phyloP scores from a whole-genome alignment of 2,329 filamentous ascomycete genomes.

The Venturia oleaginea region DNA sequence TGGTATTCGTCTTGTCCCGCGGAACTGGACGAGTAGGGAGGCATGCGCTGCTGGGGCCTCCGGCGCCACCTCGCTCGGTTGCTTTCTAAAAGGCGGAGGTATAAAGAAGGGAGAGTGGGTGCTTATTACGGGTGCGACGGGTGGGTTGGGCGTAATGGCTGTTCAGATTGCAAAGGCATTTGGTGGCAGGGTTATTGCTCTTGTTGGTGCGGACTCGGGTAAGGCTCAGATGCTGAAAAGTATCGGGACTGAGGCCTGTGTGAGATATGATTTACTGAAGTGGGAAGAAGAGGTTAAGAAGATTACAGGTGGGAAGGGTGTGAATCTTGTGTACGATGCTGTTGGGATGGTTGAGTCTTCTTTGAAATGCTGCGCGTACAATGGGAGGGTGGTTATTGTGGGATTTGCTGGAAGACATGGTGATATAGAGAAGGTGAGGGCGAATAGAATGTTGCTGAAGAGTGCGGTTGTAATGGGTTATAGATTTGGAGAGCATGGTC shows the following conservation, averaged over 20 bases:
- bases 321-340: slow-evolving; percentile 50
- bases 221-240: slow-evolving; percentile 36
- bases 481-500: slow-evolving; percentile 47
- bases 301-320: slow-evolving; percentile 40
- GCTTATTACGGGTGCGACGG: slow-evolving; percentile 47
- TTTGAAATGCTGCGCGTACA: slow-evolving; percentile 45
- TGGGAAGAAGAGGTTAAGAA: slow-evolving; percentile 46
- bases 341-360: slow-evolving; percentile 48
- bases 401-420: slow-evolving; percentile 49
- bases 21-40: slow-evolving; percentile 36
- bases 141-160: slow-evolving; percentile 47
- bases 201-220: slow-evolving; percentile 35
- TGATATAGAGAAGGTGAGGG: slow-evolving; percentile 44
- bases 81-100: slow-evolving; percentile 34
- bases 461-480: slow-evolving; percentile 47
- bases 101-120: slow-evolving; percentile 41
- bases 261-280: slow-evolving; percentile 32
- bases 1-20: slow-evolving; percentile 37
- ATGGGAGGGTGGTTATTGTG: slow-evolving; percentile 46
- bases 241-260: slow-evolving; percentile 33
- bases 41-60: slow-evolving; percentile 47
- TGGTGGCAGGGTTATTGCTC: slow-evolving; percentile 46
- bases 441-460: slow-evolving; percentile 47
- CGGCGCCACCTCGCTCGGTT: slow-evolving; percentile 46
- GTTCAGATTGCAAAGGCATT: slow-evolving; percentile 46